These are phyloP conservation scores for Salix koriyanagi DNA, from an alignment of 345 rosid genomes.

Conservation along the genomic window DNA sequence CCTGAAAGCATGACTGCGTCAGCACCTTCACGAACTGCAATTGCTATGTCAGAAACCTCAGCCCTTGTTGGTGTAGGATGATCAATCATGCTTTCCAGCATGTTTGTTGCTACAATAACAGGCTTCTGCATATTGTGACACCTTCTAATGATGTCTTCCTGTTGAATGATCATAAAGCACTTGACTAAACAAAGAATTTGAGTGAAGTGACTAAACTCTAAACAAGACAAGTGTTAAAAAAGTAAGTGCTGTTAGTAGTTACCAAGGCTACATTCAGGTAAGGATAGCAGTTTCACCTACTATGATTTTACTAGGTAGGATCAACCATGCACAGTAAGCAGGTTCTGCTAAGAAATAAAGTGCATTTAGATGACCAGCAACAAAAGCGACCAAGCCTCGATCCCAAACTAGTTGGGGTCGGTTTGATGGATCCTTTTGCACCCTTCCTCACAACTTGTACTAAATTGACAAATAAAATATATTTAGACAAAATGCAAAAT, in stretches of 20 bases:
- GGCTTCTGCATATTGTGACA: conserved; percentile 85
- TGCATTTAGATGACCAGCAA: neutral
- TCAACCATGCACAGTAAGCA: neutral
- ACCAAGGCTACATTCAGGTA: neutral
- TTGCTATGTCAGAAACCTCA: conserved; percentile 93
- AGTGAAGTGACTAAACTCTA: neutral
- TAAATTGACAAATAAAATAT: neutral
- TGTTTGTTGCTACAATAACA: conserved; percentile 92
- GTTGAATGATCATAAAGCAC: conserved; percentile 16
- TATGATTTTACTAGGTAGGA: neutral
- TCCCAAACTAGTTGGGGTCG: neutral
- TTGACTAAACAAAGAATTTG: neutral
- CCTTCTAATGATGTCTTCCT: conserved; percentile 91
- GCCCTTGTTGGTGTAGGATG: conserved; percentile 99
- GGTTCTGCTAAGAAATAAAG: neutral
- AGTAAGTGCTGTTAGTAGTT: neutral
- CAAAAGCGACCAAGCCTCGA: neutral
- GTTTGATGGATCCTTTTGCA: neutral
- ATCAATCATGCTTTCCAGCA: conserved; percentile 96
- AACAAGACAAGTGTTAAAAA: neutral
- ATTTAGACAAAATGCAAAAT: neutral
- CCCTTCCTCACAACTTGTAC: neutral
- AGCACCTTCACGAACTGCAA: conserved; percentile 93
- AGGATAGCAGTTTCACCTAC: neutral
- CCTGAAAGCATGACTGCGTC: conserved; percentile 99